Base-by-base conservation (phyloP, 2,329 filamentous ascomycete genomes). In the Anthostomella pinea region DNA sequence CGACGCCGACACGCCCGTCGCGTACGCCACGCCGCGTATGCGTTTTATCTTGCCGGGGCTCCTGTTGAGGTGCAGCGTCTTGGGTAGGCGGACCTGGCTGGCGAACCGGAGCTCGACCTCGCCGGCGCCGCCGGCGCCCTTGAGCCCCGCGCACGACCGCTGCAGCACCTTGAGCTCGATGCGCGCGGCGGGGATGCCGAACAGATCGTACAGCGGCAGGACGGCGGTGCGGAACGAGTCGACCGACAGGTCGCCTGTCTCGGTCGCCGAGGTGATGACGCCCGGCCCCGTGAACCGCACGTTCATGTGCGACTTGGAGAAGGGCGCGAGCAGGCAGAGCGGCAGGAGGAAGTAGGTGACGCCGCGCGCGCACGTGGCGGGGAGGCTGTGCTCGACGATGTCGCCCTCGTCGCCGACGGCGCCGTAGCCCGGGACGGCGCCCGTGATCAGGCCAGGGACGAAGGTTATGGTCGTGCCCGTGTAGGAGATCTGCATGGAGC, bases 161-260 rank as follows among this genome's bases (percentile, higher is more conserved):
- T 76, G 81, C 43, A 96, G 67, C 5, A 97, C 83, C 20, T 89
- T 73, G 29, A 98, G 67, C 65, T 97, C 93, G 51, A 98, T 85
- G 46, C 89, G 81, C 46, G 83, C 82, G 2, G 76, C 70, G 5
- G 73, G 71, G 47, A 98, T 95, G 32, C 90, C 93, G 61, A 97
- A 97, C 50, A 85, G 81, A 48, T 84, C 85, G 65, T 89, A 96
- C 13, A 97, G 71, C 3, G 93, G 93, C 13, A 98, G 75, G 31
- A 97, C 83, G 6, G 90, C 91, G 6, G 91, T 96, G 49, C 93
- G 84, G 60, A 98, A 90, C 8, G 85, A 91, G 64, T 98, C 93
- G 52, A 93, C 85, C 3, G 86, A 93, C 46, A 95, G 79, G 63
- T 98, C 93, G 41, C 90, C 89, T 0, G 76, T 75, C 46, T 86